Percentiles rank a stretch among this genome's conserved stretches.
Conservation (phyloP, 352 stramenopile genomes). For the Hyphochytrium catenoides region DNA sequence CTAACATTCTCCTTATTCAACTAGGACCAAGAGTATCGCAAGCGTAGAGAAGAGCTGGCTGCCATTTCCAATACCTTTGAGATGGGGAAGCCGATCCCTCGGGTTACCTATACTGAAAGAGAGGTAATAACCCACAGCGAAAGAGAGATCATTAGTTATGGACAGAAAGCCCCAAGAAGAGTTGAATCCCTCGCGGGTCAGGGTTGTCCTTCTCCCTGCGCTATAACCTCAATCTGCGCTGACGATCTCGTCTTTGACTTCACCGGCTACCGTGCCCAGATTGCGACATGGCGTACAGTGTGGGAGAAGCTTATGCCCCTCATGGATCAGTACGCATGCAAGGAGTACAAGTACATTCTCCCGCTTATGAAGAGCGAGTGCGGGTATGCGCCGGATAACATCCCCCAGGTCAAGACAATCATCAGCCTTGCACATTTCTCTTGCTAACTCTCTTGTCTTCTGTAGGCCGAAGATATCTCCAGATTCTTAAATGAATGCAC, state of each 20-base stretch:
- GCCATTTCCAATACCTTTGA: conserved; percentile 61
- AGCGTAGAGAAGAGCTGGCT: conserved; percentile 59
- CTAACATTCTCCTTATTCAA: neutral
- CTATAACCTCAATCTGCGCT: conserved; percentile 6
- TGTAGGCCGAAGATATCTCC: conserved; percentile 63
- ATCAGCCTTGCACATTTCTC: conserved; percentile 3
- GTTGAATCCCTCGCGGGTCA: no score
- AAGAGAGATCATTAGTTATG: no score
- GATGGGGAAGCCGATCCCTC: conserved; percentile 70
- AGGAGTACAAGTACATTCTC: conserved; percentile 88
- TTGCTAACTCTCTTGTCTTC: neutral
- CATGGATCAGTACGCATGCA: conserved; percentile 80
- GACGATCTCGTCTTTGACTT: neutral
- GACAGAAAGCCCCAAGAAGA: no score
- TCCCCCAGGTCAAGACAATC: conserved; percentile 53
- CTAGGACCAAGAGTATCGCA: conserved; percentile 66
- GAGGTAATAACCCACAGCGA: conserved; percentile 62
- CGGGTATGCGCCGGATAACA: conserved; percentile 74
- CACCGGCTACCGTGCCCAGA: conserved; percentile 10
- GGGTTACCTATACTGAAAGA: conserved; percentile 78
- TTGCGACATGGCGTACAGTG: conserved; percentile 66
- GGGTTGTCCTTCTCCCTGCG: no score
- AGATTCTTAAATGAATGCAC: conserved; percentile 76
- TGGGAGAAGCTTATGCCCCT: conserved; percentile 80
- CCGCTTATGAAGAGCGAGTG: conserved; percentile 79